Percentiles rank a stretch among this genome's conserved stretches.
phyloP scores from a whole-genome alignment of 2,329 filamentous ascomycete species.

The Plenodomus biglobosus region DNA sequence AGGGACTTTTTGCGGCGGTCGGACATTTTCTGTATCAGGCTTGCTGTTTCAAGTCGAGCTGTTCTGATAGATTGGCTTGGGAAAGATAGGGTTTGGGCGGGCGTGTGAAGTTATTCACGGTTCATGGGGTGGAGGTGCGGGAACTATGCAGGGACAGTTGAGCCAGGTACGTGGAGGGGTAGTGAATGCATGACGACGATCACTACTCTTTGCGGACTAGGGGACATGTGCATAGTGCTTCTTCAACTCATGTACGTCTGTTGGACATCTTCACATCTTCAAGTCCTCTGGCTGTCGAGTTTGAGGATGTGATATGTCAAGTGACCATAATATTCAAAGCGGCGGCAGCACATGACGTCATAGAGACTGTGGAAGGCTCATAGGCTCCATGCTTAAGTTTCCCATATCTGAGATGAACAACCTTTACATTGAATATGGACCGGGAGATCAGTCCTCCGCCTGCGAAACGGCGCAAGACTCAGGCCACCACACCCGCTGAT shows the following conservation, averaged over 20 bases:
- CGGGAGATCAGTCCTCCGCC: slow-evolving; percentile 32
- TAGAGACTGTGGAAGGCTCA: not conserved
- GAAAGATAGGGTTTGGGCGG: not conserved
- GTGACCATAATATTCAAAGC: not conserved
- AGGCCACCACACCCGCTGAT: not conserved
- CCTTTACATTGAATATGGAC: slow-evolving; percentile 11
- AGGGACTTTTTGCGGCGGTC: slow-evolving; percentile 49
- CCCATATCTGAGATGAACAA: not conserved
- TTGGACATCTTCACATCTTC: too few relatives aligned
- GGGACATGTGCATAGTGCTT: not conserved
- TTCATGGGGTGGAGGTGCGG: not conserved
- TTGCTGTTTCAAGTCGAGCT: not conserved
- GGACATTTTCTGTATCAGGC: slow-evolving; percentile 18
- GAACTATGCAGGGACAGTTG: not conserved
- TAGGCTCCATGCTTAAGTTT: not conserved
- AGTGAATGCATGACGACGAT: slow-evolving; percentile 22
- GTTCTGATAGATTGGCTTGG: slow-evolving; percentile 1
- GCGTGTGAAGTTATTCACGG: not conserved
- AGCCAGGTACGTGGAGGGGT: slow-evolving; percentile 17
- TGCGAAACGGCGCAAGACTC: slow-evolving; percentile 22
- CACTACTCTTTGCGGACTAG: slow-evolving; percentile 14
- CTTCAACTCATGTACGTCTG: too few relatives aligned
- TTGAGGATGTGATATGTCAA: not conserved
- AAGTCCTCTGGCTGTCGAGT: not conserved
- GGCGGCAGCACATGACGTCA: not conserved